Evolutionary conservation across 2,329 filamentous ascomycete species (phyloP).

Genomic region (Fusarium redolens): DNA sequence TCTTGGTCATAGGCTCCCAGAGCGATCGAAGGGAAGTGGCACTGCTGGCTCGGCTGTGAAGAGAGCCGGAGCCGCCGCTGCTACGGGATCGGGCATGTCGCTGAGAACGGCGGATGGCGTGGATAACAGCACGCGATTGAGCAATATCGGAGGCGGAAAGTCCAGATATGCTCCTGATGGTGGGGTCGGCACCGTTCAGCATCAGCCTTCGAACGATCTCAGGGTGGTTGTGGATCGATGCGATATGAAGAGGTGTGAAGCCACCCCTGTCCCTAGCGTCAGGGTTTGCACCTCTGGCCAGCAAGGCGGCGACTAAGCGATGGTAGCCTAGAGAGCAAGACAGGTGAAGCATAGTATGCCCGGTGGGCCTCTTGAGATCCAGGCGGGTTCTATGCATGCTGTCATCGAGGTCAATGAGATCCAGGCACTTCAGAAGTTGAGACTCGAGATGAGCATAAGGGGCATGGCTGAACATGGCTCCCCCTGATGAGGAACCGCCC

Average conservation of each 20-base stretch:
- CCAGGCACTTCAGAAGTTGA: constrained; percentile 78
- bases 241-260: constrained; percentile 85
- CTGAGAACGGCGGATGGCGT: constrained; percentile 71
- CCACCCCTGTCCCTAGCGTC: constrained; percentile 81
- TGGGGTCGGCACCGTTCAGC: constrained; percentile 77
- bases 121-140: constrained; percentile 71
- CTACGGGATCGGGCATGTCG: constrained; percentile 75
- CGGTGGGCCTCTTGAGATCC: constrained; percentile 72
- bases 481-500: constrained; percentile 55
- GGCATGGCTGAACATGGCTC: constrained; percentile 57
- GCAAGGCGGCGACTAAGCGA: constrained; percentile 79
- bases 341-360: constrained; percentile 84
- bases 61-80: constrained; percentile 69
- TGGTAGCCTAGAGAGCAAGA: constrained; percentile 80
- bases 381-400: constrained; percentile 74
- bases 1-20: constrained; percentile 66
- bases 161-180: constrained; percentile 74
- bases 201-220: constrained; percentile 83
- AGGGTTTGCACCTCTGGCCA: constrained; percentile 81
- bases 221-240: constrained; percentile 78
- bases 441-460: constrained; percentile 69
- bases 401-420: constrained; percentile 82
- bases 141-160: constrained; percentile 79
- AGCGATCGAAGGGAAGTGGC: constrained; percentile 74
- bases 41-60: constrained; percentile 73